Evolutionary conservation across 1,284 basidiomycete genomes (phyloP), one percentile per base, ranked within the genome.

Genomic region (Veloporphyrellus conicus): DNA sequence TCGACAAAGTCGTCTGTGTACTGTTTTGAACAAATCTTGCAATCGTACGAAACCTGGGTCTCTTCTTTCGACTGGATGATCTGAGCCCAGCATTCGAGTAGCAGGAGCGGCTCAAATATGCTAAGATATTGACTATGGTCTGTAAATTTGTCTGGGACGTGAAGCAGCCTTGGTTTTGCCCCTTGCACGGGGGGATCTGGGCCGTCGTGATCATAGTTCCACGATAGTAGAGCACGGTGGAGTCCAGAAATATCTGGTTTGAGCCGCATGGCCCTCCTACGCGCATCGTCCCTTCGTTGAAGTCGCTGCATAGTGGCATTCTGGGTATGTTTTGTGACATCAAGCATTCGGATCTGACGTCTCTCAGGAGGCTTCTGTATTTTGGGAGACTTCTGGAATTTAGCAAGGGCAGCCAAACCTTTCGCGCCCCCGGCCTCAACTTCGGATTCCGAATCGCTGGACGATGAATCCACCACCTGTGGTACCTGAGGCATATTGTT

Each of bases 81-180:
- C 61, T 97, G 92, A 25, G 88, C 82, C 94, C 96, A 98, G 54
- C 90, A 86, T 68, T 99, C 96, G 50, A 91, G 75, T 27, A 94
- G 71, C 20, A 98, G 73, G n/a, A 99, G 74, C 1, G 96, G 93
- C 56, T 92, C 82, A 61, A 96, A 93, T 22, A 86, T 73, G 22
- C 72, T 71, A 34, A 81, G 76, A 67, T 96, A 99, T 27, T 93
- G 79, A 5, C 72, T 64, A 44, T 83, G 78, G 49, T 79, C 76
- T 3, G 59, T 58, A 63, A 97, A 98, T 7, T 67, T 70, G 41
- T 82, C 77, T 0, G 88, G 87, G 4, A 95, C 76, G 4, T 66
- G 68, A 7, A 59, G 53, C 25, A 76, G 59, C 8, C 63, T 55
- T 14, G 67, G 57, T 25, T 64, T 66, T 4, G 65, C 56, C 10